Conservation (phyloP, 768 basidiomycete genomes). For the Pleurotus eryngii region DNA sequence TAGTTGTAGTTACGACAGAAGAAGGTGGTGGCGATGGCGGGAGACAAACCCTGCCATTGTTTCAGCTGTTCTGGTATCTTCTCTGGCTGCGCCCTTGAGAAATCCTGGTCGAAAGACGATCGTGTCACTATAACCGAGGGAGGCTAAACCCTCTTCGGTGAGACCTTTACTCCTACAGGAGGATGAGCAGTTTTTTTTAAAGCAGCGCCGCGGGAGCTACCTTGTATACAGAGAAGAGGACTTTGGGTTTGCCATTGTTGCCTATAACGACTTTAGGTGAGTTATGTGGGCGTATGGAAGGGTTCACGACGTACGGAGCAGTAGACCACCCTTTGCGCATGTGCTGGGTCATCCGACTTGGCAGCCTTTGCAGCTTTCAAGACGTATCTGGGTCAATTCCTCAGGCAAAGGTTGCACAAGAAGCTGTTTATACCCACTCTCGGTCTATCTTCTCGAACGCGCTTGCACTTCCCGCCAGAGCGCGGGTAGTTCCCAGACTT, state of each 20-base stretch:
- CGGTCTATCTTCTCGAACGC: conserved; percentile 77
- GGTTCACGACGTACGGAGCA: conserved; percentile 48
- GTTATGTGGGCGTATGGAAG: not conserved
- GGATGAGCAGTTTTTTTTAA: not conserved
- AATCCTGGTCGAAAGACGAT: conserved; percentile 65
- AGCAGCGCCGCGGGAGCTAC: conserved; percentile 21
- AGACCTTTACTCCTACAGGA: conserved; percentile 63
- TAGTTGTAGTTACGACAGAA: too few species aligned
- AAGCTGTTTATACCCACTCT: conserved; percentile 42
- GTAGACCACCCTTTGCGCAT: conserved; percentile 64
- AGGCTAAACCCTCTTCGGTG: conserved; percentile 67
- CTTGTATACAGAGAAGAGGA: conserved; percentile 52
- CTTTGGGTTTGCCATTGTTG: conserved; percentile 41
- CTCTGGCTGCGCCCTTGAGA: conserved; percentile 46
- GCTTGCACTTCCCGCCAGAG: conserved; percentile 56
- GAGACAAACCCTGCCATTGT: conserved; percentile 36
- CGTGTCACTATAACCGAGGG: conserved; percentile 66
- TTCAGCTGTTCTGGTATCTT: conserved; percentile 38
- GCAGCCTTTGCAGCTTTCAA: conserved; percentile 69
- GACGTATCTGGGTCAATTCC: conserved; percentile 52
- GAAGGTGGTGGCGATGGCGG: not conserved
- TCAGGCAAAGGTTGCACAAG: too few species aligned
- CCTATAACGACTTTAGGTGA: conserved; percentile 26
- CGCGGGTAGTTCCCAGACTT: conserved; percentile 65
- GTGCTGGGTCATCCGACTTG: conserved; percentile 38